Evolutionary conservation across 1,284 basidiomycete genomes (phyloP).

Genomic region (Heliocybe sulcata): DNA sequence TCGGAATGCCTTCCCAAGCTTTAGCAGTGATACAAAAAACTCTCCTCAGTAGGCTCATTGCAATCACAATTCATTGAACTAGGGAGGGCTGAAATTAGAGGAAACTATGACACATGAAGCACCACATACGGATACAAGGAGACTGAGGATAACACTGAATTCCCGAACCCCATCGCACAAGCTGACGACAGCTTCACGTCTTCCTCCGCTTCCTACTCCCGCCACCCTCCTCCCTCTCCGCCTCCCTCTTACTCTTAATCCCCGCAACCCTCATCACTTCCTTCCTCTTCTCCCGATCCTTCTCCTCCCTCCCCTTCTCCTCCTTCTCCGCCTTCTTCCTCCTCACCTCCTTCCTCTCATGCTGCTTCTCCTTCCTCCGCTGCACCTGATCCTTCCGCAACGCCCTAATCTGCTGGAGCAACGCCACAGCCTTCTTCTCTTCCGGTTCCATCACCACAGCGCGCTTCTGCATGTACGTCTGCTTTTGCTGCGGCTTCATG

Average conservation of each 20-base stretch:
- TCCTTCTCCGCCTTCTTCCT: conserved; percentile 67
- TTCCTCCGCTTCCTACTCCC: conserved; percentile 44
- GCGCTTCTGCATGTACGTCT: conserved; percentile 87
- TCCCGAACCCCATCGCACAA: too few species aligned
- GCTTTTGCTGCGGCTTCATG: conserved; percentile 64
- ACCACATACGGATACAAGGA: too few species aligned
- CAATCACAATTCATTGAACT: too few species aligned
- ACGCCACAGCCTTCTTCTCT: conserved; percentile 88
- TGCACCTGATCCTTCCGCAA: conserved; percentile 83
- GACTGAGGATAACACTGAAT: too few species aligned
- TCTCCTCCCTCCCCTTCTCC: conserved; percentile 61
- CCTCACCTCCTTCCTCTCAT: conserved; percentile 55
- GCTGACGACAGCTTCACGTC: conserved; percentile 3
- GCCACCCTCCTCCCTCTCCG: conserved; percentile 46
- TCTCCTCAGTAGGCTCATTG: too few species aligned
- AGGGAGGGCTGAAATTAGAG: too few species aligned
- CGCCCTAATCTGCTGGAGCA: conserved; percentile 93
- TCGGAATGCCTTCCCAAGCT: too few species aligned
- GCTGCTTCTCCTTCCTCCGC: conserved; percentile 79
- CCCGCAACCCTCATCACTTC: conserved; percentile 73
- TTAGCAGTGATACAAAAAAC: too few species aligned
- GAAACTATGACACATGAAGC: too few species aligned
- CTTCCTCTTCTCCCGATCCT: conserved; percentile 75
- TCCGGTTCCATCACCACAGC: conserved; percentile 94
- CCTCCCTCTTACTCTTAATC: conserved; percentile 63